These are phyloP conservation scores for Capsicum chinense DNA, from an alignment of 257 asterid species.

Conservation along the genomic window DNA sequence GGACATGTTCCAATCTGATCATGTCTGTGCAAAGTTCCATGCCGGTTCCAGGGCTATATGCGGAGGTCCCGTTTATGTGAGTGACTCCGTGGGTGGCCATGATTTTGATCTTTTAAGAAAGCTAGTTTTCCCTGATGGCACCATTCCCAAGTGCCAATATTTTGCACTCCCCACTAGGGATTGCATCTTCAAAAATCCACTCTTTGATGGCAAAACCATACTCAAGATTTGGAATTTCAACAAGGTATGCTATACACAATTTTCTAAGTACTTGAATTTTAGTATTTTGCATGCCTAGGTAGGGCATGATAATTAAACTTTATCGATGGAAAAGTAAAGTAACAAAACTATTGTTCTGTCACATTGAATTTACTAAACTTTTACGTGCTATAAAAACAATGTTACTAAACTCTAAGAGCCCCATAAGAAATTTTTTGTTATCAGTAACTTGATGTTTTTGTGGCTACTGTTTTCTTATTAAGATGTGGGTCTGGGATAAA, in stretches of 20 bases:
- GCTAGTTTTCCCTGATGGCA: constrained; percentile 68
- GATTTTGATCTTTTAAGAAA: constrained; percentile 64
- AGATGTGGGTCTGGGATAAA: no score
- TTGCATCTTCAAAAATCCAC: constrained; percentile 63
- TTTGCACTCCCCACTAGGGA: constrained; percentile 75
- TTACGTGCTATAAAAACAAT: no score
- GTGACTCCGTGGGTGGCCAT: constrained; percentile 65
- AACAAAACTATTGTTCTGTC: neutral
- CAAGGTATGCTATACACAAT: constrained; percentile 35
- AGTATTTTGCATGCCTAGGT: neutral
- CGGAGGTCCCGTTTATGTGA: constrained; percentile 47
- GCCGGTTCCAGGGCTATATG: constrained; percentile 50
- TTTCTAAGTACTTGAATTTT: neutral
- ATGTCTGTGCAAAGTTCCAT: constrained; percentile 46
- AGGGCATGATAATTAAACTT: neutral
- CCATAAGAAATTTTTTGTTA: no score
- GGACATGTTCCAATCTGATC: constrained; percentile 55
- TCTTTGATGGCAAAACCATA: constrained; percentile 69
- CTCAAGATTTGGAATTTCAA: constrained; percentile 84
- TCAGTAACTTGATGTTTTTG: no score
- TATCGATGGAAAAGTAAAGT: neutral
- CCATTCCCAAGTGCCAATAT: constrained; percentile 60
- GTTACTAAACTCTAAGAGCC: no score
- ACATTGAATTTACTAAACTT: neutral
- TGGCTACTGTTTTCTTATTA: no score